Conservation (phyloP, 305 asterid species). For the Solanum hybrid region DNA sequence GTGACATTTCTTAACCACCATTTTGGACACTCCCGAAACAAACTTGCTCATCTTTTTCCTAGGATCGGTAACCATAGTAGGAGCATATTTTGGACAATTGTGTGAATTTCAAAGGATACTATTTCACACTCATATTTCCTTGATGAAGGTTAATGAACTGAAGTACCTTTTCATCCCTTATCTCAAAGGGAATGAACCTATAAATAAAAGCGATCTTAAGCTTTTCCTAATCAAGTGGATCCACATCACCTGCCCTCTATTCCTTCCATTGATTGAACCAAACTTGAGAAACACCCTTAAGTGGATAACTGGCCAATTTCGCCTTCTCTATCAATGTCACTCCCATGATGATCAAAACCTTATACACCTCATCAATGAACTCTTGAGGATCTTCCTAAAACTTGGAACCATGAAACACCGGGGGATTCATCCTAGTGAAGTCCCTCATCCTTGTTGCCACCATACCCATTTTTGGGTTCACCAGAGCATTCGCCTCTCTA, state of each 20-base stretch:
- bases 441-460: not conserved
- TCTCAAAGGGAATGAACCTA: not conserved
- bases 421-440: not conserved
- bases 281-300: not conserved
- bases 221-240: not conserved
- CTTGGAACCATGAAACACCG: too few species aligned
- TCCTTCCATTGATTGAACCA: not conserved
- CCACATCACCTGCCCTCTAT: not conserved
- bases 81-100: not conserved
- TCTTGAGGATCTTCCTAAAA: not conserved
- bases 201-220: too few species aligned
- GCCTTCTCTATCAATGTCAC: not conserved
- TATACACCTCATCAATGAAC: not conserved
- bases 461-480: not conserved
- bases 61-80: not conserved
- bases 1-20: too few species aligned
- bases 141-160: not conserved
- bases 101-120: not conserved
- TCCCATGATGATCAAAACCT: not conserved
- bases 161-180: not conserved
- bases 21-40: not conserved
- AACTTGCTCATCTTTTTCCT: not conserved
- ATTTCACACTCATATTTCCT: not conserved
- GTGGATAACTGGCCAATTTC: not conserved
- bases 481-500: not conserved